phyloP scores from a whole-genome alignment of 495 filamentous ascomycete species.

The Xylaria bambusicola region DNA sequence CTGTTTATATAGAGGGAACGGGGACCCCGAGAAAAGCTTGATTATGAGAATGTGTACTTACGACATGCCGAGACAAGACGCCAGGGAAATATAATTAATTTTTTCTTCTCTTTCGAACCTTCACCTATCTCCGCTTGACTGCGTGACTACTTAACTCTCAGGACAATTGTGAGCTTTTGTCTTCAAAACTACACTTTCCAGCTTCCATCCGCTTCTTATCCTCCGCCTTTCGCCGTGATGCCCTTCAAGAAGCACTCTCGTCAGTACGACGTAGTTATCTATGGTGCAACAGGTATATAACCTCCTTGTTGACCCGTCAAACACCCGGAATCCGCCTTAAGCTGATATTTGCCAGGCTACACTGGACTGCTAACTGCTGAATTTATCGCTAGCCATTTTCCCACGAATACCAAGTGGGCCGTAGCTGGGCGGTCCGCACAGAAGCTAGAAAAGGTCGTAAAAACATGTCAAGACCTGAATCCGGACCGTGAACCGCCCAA shows the following conservation, averaged over 20 bases:
- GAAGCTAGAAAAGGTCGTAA: conserved; percentile 70
- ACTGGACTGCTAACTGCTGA: conserved; percentile 79
- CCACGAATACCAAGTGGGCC: conserved; percentile 86
- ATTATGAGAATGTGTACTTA: too few species aligned
- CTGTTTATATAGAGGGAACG: not conserved
- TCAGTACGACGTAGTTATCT: conserved; percentile 80
- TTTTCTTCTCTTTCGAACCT: not conserved
- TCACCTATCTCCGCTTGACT: not conserved
- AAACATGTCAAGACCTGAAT: conserved; percentile 66
- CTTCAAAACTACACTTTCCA: not conserved
- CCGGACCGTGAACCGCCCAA: conserved; percentile 58
- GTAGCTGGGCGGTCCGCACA: conserved; percentile 75
- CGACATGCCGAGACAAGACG: too few species aligned
- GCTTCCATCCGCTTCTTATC: not conserved
- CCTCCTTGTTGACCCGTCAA: not conserved
- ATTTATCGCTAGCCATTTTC: conserved; percentile 70
- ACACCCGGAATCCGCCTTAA: conserved; percentile 3
- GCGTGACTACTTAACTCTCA: not conserved
- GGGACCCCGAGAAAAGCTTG: not conserved
- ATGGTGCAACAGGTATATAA: conserved; percentile 64
- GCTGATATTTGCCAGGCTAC: conserved; percentile 62
- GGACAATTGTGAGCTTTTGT: not conserved
- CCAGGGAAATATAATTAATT: too few species aligned
- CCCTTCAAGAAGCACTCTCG: conserved; percentile 49
- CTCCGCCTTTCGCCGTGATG: conserved; percentile 29